Conservation (phyloP, 306 rosid genomes). For the Cucurbita pepo region DNA sequence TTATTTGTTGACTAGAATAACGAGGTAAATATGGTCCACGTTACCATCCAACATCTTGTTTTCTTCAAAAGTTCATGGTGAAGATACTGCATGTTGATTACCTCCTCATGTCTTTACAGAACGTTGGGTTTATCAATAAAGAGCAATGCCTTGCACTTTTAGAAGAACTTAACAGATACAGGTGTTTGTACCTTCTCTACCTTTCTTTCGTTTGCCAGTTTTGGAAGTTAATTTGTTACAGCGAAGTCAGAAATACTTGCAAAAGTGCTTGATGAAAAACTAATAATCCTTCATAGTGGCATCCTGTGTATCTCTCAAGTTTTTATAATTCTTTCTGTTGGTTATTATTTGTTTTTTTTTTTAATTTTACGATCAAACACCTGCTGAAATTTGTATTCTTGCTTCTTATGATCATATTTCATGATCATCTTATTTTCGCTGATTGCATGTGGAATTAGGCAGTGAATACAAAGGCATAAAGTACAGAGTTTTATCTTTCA, state of each 20-base stretch:
- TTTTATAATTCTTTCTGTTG: not conserved
- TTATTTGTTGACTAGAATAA: not conserved
- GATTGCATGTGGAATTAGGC: not conserved
- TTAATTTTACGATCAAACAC: not conserved
- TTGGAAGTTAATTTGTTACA: not conserved
- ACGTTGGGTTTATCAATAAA: constrained; percentile 39
- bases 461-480: not conserved
- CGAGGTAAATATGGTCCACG: not conserved
- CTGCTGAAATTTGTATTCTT: not conserved
- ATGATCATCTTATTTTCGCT: not conserved
- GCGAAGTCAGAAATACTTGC: not conserved
- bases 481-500: not conserved
- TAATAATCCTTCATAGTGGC: not conserved
- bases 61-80: not conserved
- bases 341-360: not conserved
- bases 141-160: constrained; percentile 64
- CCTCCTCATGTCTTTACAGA: constrained; percentile 26
- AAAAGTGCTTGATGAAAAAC: not conserved
- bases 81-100: not conserved
- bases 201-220: constrained; percentile 6
- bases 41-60: not conserved
- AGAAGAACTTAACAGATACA: constrained; percentile 73
- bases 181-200: constrained; percentile 28
- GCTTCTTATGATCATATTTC: not conserved
- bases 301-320: not conserved